phyloP scores from a whole-genome alignment of 2,329 filamentous ascomycete species.

The Calonectria naviculata region DNA sequence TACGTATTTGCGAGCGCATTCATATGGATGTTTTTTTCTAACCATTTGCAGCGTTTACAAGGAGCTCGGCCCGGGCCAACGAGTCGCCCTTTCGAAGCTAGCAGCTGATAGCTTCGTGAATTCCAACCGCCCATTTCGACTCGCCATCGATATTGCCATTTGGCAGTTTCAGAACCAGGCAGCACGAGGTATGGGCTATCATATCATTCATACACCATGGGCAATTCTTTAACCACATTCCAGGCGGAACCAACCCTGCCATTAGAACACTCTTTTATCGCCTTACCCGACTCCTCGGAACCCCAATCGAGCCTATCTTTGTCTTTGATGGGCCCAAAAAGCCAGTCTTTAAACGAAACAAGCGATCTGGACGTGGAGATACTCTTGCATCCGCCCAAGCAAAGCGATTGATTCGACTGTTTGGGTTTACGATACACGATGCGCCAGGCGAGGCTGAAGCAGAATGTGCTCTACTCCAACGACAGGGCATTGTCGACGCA shows the following conservation, averaged over 20 bases:
- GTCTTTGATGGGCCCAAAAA: conserved; percentile 91
- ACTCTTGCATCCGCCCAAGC: conserved; percentile 78
- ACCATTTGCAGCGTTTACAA: conserved; percentile 78
- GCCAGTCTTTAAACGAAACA: conserved; percentile 89
- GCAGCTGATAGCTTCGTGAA: conserved; percentile 81
- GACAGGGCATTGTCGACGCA: conserved; percentile 86
- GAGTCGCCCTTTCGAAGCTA: conserved; percentile 85
- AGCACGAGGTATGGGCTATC: conserved; percentile 68
- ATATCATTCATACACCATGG: not conserved
- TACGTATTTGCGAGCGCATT: conserved; percentile 41
- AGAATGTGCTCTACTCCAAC: conserved; percentile 90
- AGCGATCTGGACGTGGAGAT: conserved; percentile 74
- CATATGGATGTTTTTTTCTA: not conserved
- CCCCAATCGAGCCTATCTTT: conserved; percentile 88
- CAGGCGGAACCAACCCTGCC: conserved; percentile 88
- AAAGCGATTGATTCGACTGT: conserved; percentile 85
- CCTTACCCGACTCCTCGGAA: conserved; percentile 78
- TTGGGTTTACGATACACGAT: conserved; percentile 85
- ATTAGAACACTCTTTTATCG: conserved; percentile 94
- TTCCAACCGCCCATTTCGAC: conserved; percentile 78
- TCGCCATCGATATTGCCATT: conserved; percentile 95
- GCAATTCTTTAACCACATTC: conserved; percentile 15
- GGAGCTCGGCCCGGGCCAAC: conserved; percentile 84
- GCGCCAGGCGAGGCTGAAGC: conserved; percentile 97
- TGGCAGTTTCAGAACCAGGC: conserved; percentile 97